A percentile compares a stretch with the other conserved stretches of the same genome.
Evolutionary conservation across 176 grass and related monocot species (phyloP).

Genomic region (Avena eriantha): DNA sequence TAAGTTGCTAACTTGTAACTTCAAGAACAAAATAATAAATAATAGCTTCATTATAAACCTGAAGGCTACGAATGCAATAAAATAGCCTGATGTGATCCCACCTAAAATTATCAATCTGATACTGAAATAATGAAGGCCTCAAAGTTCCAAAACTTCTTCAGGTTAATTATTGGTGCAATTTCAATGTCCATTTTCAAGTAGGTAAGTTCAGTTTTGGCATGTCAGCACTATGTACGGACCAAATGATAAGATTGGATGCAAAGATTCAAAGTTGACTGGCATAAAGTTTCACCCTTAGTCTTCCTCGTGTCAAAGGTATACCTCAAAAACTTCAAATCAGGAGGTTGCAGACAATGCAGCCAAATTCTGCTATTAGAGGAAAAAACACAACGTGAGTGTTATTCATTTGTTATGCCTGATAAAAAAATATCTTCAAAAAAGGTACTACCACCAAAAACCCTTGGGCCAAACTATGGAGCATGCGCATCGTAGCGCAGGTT

Average conservation of each 20-base stretch:
- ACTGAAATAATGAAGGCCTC: not conserved
- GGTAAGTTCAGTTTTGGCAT: conserved; percentile 1
- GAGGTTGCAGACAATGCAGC: conserved; percentile 12
- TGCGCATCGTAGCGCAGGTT: not conserved
- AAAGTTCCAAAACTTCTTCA: conserved; percentile 7
- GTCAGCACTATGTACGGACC: not conserved
- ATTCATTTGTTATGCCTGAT: not conserved
- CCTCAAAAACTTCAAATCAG: not conserved
- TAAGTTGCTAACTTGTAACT: not conserved
- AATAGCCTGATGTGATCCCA: not conserved
- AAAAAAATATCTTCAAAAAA: not conserved
- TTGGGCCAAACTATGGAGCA: conserved; percentile 1
- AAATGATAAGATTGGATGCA: conserved; percentile 13
- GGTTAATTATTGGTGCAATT: conserved; percentile 15
- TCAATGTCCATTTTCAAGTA: not conserved
- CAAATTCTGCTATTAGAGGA: not conserved
- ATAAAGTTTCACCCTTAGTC: not conserved
- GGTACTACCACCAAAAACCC: conserved; percentile 3
- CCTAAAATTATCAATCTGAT: not conserved
- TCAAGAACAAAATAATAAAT: conserved; percentile 26
- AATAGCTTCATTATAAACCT: not conserved
- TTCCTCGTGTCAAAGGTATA: conserved; percentile 2
- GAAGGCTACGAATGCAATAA: not conserved
- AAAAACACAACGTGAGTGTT: too few species aligned
- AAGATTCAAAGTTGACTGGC: too few species aligned